Evolutionary conservation across 2,329 filamentous ascomycete genomes (phyloP).

Genomic region (Fusarium pseudocircinatum): DNA sequence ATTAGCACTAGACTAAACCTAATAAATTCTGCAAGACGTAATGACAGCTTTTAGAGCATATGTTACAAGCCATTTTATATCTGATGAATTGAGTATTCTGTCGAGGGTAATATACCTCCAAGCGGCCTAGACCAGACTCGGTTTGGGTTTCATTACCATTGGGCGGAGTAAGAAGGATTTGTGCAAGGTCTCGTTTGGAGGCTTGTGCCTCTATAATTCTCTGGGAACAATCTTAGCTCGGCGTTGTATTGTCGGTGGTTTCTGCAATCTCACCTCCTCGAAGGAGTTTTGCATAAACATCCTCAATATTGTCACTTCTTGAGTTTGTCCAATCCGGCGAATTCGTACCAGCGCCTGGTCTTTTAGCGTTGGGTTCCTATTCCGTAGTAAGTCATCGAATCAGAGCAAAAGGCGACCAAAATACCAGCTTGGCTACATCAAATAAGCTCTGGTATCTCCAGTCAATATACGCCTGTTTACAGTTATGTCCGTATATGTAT

Average conservation of each 20-base stretch:
- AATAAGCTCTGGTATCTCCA: neutral
- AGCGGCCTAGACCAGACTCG: neutral
- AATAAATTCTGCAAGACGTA: too few species aligned
- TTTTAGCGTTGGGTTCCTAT: neutral
- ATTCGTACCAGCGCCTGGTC: neutral
- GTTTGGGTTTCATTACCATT: neutral
- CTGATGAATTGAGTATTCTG: rapidly evolving
- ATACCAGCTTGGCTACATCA: neutral
- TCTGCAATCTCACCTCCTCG: neutral
- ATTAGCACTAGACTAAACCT: neutral
- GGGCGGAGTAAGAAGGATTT: neutral
- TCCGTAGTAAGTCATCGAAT: neutral
- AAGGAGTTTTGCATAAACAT: neutral
- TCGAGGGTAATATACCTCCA: neutral
- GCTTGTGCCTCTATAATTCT: neutral
- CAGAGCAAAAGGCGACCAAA: neutral
- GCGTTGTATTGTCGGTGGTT: neutral
- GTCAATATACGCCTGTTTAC: neutral
- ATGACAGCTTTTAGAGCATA: too few species aligned
- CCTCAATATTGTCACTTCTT: neutral
- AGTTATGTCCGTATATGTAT: too few species aligned
- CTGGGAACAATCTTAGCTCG: neutral
- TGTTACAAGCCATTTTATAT: neutral
- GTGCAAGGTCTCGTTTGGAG: neutral
- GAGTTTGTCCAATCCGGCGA: neutral